Percentiles rank a stretch among this genome's conserved stretches.
Evolutionary conservation across 2,329 filamentous ascomycete genomes (phyloP).

Genomic region (Lithohypha guttulata): DNA sequence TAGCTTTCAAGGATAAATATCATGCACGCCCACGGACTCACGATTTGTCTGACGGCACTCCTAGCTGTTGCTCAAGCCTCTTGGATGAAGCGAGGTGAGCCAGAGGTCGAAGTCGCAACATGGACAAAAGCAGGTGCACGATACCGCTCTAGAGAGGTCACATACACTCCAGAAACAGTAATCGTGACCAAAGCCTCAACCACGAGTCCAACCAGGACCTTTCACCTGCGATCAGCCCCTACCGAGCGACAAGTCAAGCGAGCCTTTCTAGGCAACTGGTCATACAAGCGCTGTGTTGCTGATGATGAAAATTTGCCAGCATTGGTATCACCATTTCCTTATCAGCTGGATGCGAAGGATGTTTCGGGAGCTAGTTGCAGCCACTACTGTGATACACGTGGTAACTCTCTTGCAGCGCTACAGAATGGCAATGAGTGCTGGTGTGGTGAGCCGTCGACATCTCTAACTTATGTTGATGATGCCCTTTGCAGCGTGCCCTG

Average conservation of each 20-base stretch:
- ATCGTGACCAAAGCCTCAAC: conserved; percentile 1
- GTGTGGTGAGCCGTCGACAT: conserved; percentile 1
- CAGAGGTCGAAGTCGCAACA: not conserved
- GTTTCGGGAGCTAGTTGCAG: conserved; percentile 4
- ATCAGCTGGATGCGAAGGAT: conserved; percentile 2
- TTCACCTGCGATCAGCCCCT: not conserved
- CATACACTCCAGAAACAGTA: not conserved
- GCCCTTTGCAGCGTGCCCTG: conserved; percentile 3
- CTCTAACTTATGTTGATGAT: conserved; percentile 3
- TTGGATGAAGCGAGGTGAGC: not conserved
- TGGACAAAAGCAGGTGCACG: conserved; percentile 6
- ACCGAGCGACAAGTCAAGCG: conserved; percentile 4
- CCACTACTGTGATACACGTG: conserved; percentile 3
- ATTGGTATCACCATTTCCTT: conserved; percentile 7
- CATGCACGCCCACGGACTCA: not conserved
- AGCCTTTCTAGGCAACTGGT: conserved; percentile 4
- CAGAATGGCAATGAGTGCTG: conserved; percentile 6
- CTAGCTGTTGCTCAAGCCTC: not conserved
- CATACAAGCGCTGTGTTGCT: not conserved
- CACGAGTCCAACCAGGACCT: not conserved
- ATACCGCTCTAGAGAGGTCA: conserved; percentile 1
- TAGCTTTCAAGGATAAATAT: not conserved
- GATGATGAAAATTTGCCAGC: conserved; percentile 1
- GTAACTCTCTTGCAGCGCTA: conserved; percentile 2
- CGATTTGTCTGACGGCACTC: not conserved